phyloP scores from a whole-genome alignment of 352 stramenopile species.

The Phytopythium sindhum region DNA sequence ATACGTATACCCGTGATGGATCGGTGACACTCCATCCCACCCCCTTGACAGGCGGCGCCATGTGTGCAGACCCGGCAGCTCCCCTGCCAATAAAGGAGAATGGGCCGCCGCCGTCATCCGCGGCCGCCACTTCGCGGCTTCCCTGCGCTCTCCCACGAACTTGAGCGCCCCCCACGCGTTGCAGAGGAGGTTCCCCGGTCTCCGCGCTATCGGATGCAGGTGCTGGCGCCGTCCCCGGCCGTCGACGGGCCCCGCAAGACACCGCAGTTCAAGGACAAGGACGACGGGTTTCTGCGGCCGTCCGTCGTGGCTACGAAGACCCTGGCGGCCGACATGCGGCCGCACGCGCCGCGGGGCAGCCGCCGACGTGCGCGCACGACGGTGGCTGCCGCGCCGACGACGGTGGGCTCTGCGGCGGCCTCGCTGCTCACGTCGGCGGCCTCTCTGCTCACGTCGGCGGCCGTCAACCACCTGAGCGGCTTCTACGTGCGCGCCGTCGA shows the following conservation, averaged over 20 bases:
- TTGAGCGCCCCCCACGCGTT: not conserved
- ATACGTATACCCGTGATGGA: slow-evolving; percentile 11
- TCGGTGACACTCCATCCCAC: slow-evolving; percentile 9
- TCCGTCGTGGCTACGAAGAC: not conserved
- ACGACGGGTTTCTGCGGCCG: too few relatives aligned
- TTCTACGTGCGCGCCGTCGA: slow-evolving; percentile 65
- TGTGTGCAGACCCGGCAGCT: not conserved
- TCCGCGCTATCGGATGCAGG: not conserved
- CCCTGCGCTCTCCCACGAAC: not conserved
- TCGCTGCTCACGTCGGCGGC: slow-evolving; percentile 12
- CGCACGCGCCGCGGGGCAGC: not conserved
- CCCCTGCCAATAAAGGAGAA: not conserved
- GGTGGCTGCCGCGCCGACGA: not conserved
- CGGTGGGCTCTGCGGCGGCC: slow-evolving; percentile 1
- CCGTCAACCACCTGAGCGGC: slow-evolving; percentile 40
- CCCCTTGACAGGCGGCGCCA: slow-evolving; percentile 5
- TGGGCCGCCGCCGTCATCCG: not conserved
- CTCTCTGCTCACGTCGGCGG: slow-evolving; percentile 12
- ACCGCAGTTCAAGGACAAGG: not conserved
- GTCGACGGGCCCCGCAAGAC: not conserved
- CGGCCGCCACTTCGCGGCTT: not conserved
- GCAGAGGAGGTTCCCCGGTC: too few relatives aligned
- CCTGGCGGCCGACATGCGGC: not conserved
- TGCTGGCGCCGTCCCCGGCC: not conserved
- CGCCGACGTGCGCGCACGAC: slow-evolving; percentile 4